phyloP scores from a whole-genome alignment of 257 asterid species.

The Agastache rugosa region DNA sequence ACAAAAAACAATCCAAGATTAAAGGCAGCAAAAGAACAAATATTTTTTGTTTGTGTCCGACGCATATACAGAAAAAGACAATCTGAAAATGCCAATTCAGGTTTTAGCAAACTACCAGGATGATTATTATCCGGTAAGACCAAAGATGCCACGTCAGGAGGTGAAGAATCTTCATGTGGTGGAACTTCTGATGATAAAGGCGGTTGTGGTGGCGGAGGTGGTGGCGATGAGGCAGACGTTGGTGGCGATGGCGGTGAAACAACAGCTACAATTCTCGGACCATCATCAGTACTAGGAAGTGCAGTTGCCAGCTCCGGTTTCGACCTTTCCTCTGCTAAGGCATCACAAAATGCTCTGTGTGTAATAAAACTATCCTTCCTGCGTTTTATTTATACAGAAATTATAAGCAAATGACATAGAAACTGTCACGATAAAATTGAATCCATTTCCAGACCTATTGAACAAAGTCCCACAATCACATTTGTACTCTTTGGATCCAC shows the following conservation, averaged over 20 bases:
- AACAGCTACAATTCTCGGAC: background rate
- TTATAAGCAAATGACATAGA: background rate
- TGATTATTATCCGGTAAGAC: conserved; percentile 48
- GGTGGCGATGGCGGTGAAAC: conserved; percentile 33
- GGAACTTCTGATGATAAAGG: conserved; percentile 24
- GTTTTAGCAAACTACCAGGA: conserved; percentile 55
- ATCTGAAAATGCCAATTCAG: conserved; percentile 25
- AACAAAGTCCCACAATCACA: conserved; percentile 93
- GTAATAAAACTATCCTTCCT: conserved; percentile 96
- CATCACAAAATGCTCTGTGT: conserved; percentile 94
- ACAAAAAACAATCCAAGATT: conserved; percentile 53
- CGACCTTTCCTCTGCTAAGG: conserved; percentile 74
- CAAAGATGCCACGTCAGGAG: conserved; percentile 42
- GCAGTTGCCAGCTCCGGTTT: conserved; percentile 47
- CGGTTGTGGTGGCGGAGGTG: conserved; percentile 15
- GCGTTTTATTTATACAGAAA: conserved; percentile 39
- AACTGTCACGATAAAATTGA: background rate
- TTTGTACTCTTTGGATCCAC: conserved; percentile 85
- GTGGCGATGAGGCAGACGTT: conserved; percentile 22
- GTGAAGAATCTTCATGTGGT: conserved; percentile 37
- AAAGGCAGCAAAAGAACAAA: conserved; percentile 49
- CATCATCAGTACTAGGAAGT: conserved; percentile 42
- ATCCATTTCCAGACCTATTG: conserved; percentile 51
- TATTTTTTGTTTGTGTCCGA: conserved; percentile 35
- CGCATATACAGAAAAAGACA: conserved; percentile 36